phyloP scores from a whole-genome alignment of 495 filamentous ascomycete genomes.

The Hyaloscypha bicolor region DNA sequence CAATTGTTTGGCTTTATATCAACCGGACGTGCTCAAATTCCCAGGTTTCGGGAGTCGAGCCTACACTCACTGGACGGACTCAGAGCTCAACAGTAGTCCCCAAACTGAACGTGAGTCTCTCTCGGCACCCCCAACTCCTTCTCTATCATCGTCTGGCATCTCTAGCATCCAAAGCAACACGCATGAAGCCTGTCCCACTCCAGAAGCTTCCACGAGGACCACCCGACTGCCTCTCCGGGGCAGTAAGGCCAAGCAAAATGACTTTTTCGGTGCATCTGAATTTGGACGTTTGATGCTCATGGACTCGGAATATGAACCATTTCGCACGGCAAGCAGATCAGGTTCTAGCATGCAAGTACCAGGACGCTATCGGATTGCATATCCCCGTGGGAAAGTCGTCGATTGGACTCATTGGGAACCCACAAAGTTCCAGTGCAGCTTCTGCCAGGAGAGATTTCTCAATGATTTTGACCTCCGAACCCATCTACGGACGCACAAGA shows the following conservation, averaged over 20 bases:
- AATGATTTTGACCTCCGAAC: neutral
- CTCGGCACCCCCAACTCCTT: neutral
- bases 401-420: neutral
- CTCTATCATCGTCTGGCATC: neutral
- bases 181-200: neutral
- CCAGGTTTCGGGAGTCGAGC: neutral
- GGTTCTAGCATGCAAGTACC: neutral
- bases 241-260: neutral
- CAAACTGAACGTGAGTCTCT: neutral
- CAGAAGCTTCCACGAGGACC: neutral
- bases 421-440: neutral
- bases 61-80: neutral
- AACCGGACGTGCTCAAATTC: neutral
- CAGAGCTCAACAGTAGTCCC: neutral
- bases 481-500: neutral
- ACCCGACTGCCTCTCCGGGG: neutral
- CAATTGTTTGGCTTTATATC: neutral
- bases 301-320: neutral
- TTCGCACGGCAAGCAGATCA: neutral
- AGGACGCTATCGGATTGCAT: neutral
- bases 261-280: neutral
- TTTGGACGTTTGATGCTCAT: neutral
- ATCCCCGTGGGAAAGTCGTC: neutral
- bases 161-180: neutral
- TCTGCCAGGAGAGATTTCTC: neutral